Percentiles rank a stretch among this genome's conserved stretches.
These are phyloP conservation scores for Citrus sinensis DNA, from an alignment of 345 rosid genomes.

Conservation along the genomic window DNA sequence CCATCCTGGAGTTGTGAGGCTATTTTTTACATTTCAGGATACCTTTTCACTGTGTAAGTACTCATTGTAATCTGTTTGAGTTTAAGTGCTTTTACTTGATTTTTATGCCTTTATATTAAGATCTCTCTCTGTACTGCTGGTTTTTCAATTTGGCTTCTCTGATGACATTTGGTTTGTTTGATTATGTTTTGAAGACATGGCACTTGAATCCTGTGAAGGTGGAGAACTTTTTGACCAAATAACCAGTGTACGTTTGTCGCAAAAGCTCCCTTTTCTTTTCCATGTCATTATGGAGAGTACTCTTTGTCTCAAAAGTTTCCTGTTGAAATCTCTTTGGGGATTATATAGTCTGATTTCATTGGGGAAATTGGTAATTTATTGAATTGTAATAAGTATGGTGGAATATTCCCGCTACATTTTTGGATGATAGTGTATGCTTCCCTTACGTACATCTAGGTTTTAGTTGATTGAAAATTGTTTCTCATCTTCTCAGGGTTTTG, in stretches of 20 bases:
- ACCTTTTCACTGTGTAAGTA: constrained; percentile 78
- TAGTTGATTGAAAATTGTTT: not conserved
- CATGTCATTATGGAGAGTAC: constrained; percentile 1
- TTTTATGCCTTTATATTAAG: not conserved
- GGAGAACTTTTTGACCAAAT: constrained; percentile 99
- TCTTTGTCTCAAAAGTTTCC: not conserved
- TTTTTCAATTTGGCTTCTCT: constrained; percentile 11
- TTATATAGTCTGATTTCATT: not conserved
- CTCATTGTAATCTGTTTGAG: constrained; percentile 13
- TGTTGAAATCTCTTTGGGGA: not conserved
- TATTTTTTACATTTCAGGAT: constrained; percentile 94
- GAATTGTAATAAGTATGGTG: not conserved
- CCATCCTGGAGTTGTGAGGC: constrained; percentile 90
- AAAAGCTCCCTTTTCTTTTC: constrained; percentile 3
- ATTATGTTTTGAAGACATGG: constrained; percentile 69
- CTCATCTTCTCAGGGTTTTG: not conserved
- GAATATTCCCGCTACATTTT: not conserved
- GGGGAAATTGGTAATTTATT: not conserved
- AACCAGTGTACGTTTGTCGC: constrained; percentile 70
- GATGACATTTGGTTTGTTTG: constrained; percentile 27
- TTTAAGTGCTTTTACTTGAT: constrained; percentile 2
- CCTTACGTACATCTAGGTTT: not conserved
- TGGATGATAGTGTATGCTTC: not conserved
- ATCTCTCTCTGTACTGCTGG: constrained; percentile 3
- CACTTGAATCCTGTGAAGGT: constrained; percentile 97